These are phyloP conservation scores for Datura wrightii DNA, from an alignment of 257 asterid genomes.

Conservation along the genomic window DNA sequence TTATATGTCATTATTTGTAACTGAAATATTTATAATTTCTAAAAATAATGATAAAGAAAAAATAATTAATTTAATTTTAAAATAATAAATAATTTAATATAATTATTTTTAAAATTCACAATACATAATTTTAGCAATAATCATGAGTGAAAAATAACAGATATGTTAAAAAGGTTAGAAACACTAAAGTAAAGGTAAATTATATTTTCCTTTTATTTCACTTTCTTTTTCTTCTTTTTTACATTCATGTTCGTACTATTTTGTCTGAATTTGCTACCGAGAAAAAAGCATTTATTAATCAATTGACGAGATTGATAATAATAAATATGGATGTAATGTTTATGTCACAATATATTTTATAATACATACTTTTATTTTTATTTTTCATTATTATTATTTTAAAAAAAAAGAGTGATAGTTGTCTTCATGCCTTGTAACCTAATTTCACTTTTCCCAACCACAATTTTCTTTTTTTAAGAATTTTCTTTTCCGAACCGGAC, in stretches of 20 bases:
- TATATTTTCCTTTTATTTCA: constrained; percentile 26
- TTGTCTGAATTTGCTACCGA: constrained; percentile 52
- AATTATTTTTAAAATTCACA: too few relatives aligned
- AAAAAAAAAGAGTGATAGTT: constrained; percentile 54
- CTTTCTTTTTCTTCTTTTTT: background rate
- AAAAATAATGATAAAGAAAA: too few relatives aligned
- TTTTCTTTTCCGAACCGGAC: constrained; percentile 63
- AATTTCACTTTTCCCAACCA: constrained; percentile 97
- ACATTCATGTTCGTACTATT: constrained; percentile 35
- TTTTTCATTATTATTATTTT: constrained; percentile 15
- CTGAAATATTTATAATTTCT: too few relatives aligned
- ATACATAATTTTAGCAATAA: background rate
- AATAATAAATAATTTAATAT: too few relatives aligned
- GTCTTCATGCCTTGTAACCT: constrained; percentile 91
- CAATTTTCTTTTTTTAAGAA: constrained; percentile 41
- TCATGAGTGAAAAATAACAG: background rate
- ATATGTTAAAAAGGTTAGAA: background rate
- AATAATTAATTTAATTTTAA: too few relatives aligned
- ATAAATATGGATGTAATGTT: constrained; percentile 44
- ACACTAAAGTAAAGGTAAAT: constrained; percentile 28
- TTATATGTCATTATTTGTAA: too few relatives aligned
- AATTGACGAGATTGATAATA: constrained; percentile 36
- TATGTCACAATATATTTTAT: constrained; percentile 32
- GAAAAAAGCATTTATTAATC: background rate
- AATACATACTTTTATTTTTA: constrained; percentile 17